Evolutionary conservation across 495 filamentous ascomycete genomes (phyloP).

Genomic region (Daldinia grandis): DNA sequence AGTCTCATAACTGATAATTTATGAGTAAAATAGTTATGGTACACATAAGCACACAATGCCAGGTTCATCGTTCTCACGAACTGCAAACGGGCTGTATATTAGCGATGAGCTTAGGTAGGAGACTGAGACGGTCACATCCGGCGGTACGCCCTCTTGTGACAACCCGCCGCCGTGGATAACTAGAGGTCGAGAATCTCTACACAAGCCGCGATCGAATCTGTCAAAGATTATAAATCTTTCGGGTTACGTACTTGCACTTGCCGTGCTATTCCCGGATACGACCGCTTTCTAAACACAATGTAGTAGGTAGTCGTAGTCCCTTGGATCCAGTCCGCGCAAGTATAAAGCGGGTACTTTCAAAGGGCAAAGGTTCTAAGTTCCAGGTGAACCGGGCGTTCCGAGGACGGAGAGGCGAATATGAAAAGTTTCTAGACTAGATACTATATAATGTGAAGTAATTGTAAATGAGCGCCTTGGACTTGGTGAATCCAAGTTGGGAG

Average conservation of each 20-base stretch:
- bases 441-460: not conserved
- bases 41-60: not conserved
- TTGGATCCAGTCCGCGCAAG: not conserved
- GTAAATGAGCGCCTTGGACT: not conserved
- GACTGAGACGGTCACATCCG: not conserved
- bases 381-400: conserved; percentile 10
- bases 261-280: not conserved
- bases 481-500: not conserved
- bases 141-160: not conserved
- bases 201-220: not conserved
- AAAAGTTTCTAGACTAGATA: not conserved
- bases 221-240: not conserved
- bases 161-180: not conserved
- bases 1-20: not conserved
- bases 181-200: not conserved
- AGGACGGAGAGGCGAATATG: conserved; percentile 18
- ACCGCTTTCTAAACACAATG: not conserved
- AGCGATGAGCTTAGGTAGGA: not conserved
- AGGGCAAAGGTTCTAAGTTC: not conserved
- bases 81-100: not conserved
- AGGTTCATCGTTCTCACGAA: not conserved
- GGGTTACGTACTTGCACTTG: not conserved
- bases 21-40: not conserved
- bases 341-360: conserved; percentile 4
- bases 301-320: not conserved